Conservation (phyloP, 1,284 basidiomycete species). For the Naganishia cerealis region DNA sequence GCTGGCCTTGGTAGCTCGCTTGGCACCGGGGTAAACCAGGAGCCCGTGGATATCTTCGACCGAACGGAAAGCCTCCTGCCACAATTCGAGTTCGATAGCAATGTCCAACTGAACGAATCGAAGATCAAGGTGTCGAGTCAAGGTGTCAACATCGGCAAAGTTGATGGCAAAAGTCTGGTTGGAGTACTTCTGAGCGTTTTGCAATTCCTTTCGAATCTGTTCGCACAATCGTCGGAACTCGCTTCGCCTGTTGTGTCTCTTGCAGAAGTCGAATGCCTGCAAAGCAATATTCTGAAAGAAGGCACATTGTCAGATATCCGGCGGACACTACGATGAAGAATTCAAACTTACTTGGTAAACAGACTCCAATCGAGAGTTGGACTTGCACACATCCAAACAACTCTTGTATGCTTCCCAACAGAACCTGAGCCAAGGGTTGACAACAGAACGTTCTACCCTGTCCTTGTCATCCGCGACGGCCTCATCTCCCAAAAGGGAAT, state of each 20-base stretch:
- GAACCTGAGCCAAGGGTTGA: slow-evolving; percentile 97
- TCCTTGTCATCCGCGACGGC: slow-evolving; percentile 74
- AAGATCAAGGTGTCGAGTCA: slow-evolving; percentile 95
- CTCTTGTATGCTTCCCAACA: slow-evolving; percentile 98
- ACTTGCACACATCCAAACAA: slow-evolving; percentile 92
- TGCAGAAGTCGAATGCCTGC: slow-evolving; percentile 95
- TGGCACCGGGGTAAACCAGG: slow-evolving; percentile 65
- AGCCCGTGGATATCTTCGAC: slow-evolving; percentile 98
- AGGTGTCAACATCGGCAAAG: slow-evolving; percentile 90
- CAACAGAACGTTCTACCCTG: slow-evolving; percentile 88
- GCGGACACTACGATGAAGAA: neutral
- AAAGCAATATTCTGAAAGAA: slow-evolving; percentile 79
- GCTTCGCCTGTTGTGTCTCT: slow-evolving; percentile 89
- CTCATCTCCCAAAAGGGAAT: slow-evolving; percentile 33
- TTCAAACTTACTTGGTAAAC: slow-evolving; percentile 79
- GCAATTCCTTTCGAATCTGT: slow-evolving; percentile 88
- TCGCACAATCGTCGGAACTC: slow-evolving; percentile 98
- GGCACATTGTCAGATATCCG: neutral
- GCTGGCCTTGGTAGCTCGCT: slow-evolving; percentile 82
- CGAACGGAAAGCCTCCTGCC: slow-evolving; percentile 98
- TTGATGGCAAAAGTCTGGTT: slow-evolving; percentile 98
- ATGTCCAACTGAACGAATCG: slow-evolving; percentile 96
- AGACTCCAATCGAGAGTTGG: slow-evolving; percentile 88
- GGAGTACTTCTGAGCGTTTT: slow-evolving; percentile 92
- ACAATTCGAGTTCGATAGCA: slow-evolving; percentile 97